Conservation (phyloP, 768 basidiomycete species). For the Podaxis sp. region DNA sequence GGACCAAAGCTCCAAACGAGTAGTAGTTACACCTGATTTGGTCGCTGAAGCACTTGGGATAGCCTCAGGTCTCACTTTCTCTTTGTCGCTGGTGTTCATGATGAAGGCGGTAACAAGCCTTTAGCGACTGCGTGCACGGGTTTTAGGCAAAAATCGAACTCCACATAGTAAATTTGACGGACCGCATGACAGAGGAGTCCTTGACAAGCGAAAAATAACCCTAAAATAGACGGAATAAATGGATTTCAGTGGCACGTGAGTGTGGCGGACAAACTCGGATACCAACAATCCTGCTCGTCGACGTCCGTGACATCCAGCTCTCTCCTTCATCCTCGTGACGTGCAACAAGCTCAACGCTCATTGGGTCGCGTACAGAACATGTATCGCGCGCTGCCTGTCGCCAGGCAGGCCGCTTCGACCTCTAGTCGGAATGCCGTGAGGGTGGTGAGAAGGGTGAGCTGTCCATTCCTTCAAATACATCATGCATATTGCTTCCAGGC, state of each 20-base stretch:
- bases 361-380: slow-evolving; percentile 28
- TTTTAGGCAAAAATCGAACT: neutral
- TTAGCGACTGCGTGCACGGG: neutral
- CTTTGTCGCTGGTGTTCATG: neutral
- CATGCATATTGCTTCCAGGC: neutral
- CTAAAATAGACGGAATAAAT: neutral
- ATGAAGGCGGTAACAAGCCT: neutral
- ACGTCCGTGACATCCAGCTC: slow-evolving; percentile 12
- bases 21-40: slow-evolving; percentile 27
- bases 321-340: neutral
- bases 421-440: slow-evolving; percentile 44
- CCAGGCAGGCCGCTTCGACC: slow-evolving; percentile 44
- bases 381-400: slow-evolving; percentile 56
- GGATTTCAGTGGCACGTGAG: slow-evolving; percentile 17
- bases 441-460: slow-evolving; percentile 56
- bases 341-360: slow-evolving; percentile 11
- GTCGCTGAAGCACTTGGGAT: neutral
- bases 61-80: neutral
- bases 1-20: slow-evolving; percentile 49
- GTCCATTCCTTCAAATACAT: neutral
- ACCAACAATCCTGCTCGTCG: slow-evolving; percentile 19
- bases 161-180: neutral
- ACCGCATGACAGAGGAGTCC: neutral
- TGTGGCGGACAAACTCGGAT: slow-evolving; percentile 36
- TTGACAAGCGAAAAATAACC: neutral